These are phyloP conservation scores for Wakefieldia striispora DNA, from an alignment of 768 basidiomycete species.

Conservation along the genomic window DNA sequence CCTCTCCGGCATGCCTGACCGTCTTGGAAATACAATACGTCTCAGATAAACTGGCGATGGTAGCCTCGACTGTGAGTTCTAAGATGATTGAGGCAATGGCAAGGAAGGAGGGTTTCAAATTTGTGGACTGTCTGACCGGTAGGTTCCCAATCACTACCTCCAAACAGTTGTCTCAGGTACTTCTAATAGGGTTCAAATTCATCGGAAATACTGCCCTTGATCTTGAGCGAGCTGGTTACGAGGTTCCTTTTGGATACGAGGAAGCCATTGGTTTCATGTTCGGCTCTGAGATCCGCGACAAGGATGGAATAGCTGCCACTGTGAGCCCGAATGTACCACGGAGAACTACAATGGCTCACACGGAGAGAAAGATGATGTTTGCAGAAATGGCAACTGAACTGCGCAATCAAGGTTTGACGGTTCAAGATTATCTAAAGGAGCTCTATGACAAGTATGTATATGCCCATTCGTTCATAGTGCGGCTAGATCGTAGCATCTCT, in stretches of 20 bases:
- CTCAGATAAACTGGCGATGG: slow-evolving; percentile 70
- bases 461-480: not conserved
- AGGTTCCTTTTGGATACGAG: slow-evolving; percentile 83
- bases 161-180: not conserved
- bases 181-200: slow-evolving; percentile 75
- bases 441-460: slow-evolving; percentile 56
- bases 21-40: slow-evolving; percentile 35
- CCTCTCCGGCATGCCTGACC: slow-evolving; percentile 34
- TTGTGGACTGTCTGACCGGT: slow-evolving; percentile 86
- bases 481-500: slow-evolving; percentile 1
- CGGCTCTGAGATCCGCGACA: slow-evolving; percentile 74
- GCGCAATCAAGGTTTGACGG: slow-evolving; percentile 49
- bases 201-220: slow-evolving; percentile 80
- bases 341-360: slow-evolving; percentile 2
- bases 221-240: slow-evolving; percentile 63
- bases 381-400: slow-evolving; percentile 62
- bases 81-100: slow-evolving; percentile 87
- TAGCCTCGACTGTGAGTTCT: slow-evolving; percentile 87
- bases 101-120: slow-evolving; percentile 71
- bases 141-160: not conserved
- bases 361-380: slow-evolving; percentile 52
- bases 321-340: slow-evolving; percentile 36
- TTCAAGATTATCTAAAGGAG: slow-evolving; percentile 55
- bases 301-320: slow-evolving; percentile 83
- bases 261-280: slow-evolving; percentile 94